phyloP scores from a whole-genome alignment of 345 rosid species.

The Durio zibethinus region DNA sequence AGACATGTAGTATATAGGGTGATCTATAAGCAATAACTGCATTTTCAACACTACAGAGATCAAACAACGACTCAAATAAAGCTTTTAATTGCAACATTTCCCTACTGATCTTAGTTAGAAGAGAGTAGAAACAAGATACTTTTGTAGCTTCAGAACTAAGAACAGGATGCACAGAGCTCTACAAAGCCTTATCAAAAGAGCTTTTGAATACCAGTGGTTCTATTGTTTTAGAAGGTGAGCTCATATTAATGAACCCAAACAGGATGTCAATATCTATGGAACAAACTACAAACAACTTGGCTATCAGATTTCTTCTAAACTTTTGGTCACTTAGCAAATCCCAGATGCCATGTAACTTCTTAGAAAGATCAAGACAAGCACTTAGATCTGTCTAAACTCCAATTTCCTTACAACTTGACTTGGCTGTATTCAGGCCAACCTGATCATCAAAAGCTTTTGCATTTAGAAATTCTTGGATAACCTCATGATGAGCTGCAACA shows the following conservation, averaged over 20 bases:
- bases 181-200: constrained; percentile 25
- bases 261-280: constrained; percentile 52
- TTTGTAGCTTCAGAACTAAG: constrained; percentile 46
- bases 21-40: too few species aligned
- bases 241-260: constrained; percentile 33
- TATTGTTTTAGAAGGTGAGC: constrained; percentile 28
- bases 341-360: too few species aligned
- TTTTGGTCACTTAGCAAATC: too few species aligned
- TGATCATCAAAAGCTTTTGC: constrained; percentile 25
- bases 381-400: too few species aligned
- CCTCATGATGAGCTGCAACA: constrained; percentile 17
- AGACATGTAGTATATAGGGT: too few species aligned
- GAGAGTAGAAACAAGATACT: constrained; percentile 38
- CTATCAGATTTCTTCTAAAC: too few species aligned
- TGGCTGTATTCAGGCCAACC: constrained; percentile 30
- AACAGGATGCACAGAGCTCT: constrained; percentile 23
- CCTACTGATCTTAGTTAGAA: constrained; percentile 49
- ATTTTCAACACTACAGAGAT: too few species aligned
- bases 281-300: constrained; percentile 51
- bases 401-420: too few species aligned
- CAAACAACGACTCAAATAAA: too few species aligned
- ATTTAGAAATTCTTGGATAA: constrained; percentile 15
- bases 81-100: constrained; percentile 54
- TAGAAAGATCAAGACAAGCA: too few species aligned
- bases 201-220: constrained; percentile 25